Evolutionary conservation across 345 rosid genomes (phyloP).

Genomic region (Punica granatum): DNA sequence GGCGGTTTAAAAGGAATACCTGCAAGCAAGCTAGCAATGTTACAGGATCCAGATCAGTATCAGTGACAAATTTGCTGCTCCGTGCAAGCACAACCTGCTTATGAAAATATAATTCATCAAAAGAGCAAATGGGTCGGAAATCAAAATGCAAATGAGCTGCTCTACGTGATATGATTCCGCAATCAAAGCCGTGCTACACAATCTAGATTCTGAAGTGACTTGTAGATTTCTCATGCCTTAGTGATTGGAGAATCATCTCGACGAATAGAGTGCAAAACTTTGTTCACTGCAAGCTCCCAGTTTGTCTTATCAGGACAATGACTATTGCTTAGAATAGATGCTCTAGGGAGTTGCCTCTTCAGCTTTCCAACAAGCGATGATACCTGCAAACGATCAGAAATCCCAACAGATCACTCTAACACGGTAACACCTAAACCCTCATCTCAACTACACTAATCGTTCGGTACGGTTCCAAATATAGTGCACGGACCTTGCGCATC

Average conservation of each 20-base stretch:
- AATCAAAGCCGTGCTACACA: neutral
- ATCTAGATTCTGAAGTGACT: neutral
- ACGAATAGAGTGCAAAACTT: constrained; percentile 57
- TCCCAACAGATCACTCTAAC: neutral
- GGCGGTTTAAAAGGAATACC: constrained; percentile 28
- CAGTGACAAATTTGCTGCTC: constrained; percentile 61
- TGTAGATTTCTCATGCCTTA: constrained; percentile 34
- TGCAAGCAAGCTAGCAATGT: constrained; percentile 74
- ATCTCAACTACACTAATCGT: neutral
- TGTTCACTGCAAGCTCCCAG: constrained; percentile 58
- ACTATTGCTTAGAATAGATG: constrained; percentile 46
- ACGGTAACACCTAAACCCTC: neutral
- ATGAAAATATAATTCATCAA: constrained; percentile 10
- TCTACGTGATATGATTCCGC: neutral
- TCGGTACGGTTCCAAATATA: neutral
- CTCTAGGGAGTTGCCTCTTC: constrained; percentile 34
- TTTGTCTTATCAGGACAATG: constrained; percentile 46
- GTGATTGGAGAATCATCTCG: constrained; percentile 38
- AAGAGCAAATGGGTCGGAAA: constrained; percentile 2
- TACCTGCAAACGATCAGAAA: constrained; percentile 28
- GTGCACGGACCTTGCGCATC: constrained; percentile 37
- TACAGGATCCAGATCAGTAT: constrained; percentile 63
- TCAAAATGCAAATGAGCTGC: neutral
- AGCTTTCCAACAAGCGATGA: constrained; percentile 39
- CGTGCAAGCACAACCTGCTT: constrained; percentile 86